Percentiles rank a stretch among this genome's conserved stretches.
Evolutionary conservation across 805 yeast species (phyloP).

Genomic region (Saccharomycopsis sp.): DNA sequence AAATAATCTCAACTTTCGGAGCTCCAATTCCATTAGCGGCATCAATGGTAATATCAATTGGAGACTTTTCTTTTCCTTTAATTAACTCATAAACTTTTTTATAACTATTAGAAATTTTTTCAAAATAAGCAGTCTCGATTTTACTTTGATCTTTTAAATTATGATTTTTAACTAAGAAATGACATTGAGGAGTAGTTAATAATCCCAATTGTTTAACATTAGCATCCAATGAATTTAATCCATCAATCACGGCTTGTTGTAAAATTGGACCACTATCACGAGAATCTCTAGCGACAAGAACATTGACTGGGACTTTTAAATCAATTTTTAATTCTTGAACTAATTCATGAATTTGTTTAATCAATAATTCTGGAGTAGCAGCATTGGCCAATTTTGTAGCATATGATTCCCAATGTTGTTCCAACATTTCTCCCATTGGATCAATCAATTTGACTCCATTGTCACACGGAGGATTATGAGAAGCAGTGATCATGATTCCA

Average conservation of each 20-base stretch:
- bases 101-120: slow-evolving; percentile 48
- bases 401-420: slow-evolving; percentile 68
- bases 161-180: slow-evolving; percentile 64
- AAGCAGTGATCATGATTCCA: slow-evolving; percentile 96
- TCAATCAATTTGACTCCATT: slow-evolving; percentile 93
- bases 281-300: slow-evolving; percentile 78
- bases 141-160: slow-evolving; percentile 47
- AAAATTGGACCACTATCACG: slow-evolving; percentile 74
- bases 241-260: slow-evolving; percentile 46
- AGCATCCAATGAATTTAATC: slow-evolving; percentile 42
- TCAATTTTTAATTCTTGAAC: slow-evolving; percentile 36
- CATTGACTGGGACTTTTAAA: slow-evolving; percentile 31
- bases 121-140: slow-evolving; percentile 59
- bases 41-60: slow-evolving; percentile 56
- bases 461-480: slow-evolving; percentile 87
- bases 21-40: slow-evolving; percentile 98
- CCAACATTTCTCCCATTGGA: slow-evolving; percentile 86
- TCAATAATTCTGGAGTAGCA: slow-evolving; percentile 32
- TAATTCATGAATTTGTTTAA: slow-evolving; percentile 28
- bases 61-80: slow-evolving; percentile 17
- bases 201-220: slow-evolving; percentile 47
- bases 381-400: slow-evolving; percentile 80
- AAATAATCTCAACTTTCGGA: slow-evolving; percentile 47
- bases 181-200: slow-evolving; percentile 90
- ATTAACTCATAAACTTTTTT: slow-evolving; percentile 28